Conservation (phyloP, 306 rosid species). For the Abrus pulchellus region DNA sequence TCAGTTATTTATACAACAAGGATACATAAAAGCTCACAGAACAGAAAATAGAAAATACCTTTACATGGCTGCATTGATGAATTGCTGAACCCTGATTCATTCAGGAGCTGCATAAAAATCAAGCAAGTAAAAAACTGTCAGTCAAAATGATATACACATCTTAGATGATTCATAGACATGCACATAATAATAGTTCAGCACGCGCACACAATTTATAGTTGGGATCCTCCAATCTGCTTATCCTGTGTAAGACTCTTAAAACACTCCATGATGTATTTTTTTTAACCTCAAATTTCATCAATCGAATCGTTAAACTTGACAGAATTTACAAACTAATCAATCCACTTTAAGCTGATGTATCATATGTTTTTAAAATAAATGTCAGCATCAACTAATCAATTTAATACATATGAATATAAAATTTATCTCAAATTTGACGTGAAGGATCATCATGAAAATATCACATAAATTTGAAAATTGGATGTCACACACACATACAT, state of each 20-base stretch:
- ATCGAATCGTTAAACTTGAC: background rate
- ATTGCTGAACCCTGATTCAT: constrained; percentile 83
- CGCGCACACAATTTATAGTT: background rate
- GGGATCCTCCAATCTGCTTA: background rate
- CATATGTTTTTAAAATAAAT: background rate
- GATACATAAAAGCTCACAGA: background rate
- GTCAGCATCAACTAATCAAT: background rate
- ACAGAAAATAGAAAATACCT: constrained; percentile 56
- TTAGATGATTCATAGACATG: constrained; percentile 1
- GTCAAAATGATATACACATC: background rate
- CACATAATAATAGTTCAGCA: background rate
- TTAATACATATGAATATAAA: background rate
- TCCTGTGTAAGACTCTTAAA: background rate
- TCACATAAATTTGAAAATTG: background rate
- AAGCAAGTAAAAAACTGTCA: constrained; percentile 41
- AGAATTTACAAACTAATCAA: background rate
- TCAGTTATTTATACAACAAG: background rate
- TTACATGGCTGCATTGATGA: constrained; percentile 76
- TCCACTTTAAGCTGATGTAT: background rate
- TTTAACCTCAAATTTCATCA: constrained; percentile 22
- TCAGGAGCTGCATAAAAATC: constrained; percentile 61
- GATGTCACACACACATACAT: background rate
- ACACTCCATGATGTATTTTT: constrained; percentile 8
- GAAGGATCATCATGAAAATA: background rate
- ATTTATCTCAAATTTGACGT: background rate